Evolutionary conservation across 495 filamentous ascomycete genomes (phyloP), one percentile per base, ranked within the genome.

Genomic region (Parathielavia hyrcaniae): DNA sequence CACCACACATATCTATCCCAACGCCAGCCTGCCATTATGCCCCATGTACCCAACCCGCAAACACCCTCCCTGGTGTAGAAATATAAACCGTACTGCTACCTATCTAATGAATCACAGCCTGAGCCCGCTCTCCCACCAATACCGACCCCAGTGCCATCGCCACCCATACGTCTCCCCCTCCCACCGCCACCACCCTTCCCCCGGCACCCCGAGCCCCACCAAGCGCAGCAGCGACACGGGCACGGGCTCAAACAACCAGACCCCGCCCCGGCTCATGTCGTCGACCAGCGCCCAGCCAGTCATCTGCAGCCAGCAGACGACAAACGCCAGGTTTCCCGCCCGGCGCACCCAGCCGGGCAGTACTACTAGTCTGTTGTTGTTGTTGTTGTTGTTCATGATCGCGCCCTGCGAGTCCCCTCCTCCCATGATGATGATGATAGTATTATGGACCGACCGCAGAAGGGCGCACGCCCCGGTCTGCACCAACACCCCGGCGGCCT

Each of bases 211-310:
- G 12, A 78, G 65, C 1, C 81, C 82, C 11, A 87, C 39, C 11
- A 74, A 76, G 40, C 85, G 71, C 12, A 85, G 46, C 4, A 71
- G 64, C 62, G 85, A 88, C 1, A 87, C 19, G 0, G 87, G 87
- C n/a, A 90, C 69, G 0, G 86, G 86, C 69, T 89, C 85, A 59
- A 77, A 81, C 17, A 88, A 56, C 82, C 83, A 90, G 9, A 89
- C 39, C 0, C 81, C 85, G 0, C 78, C 78, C 13, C 74, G 69
- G 0, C 77, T 71, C 64, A 89, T 82, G 53, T 91, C 87, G 69
- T 88, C 82, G 10, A 84, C 67, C 1, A 83, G 61, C 34, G 68
- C 58, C 62, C 66, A 63, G 4, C 74, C 75, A 0, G 86, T 85
- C n/a, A 69, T 51, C 5, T 77, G 71, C 46, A 87, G 69, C 86